Evolutionary conservation across 1,284 basidiomycete species (phyloP).

Genomic region (Pascua sp.): DNA sequence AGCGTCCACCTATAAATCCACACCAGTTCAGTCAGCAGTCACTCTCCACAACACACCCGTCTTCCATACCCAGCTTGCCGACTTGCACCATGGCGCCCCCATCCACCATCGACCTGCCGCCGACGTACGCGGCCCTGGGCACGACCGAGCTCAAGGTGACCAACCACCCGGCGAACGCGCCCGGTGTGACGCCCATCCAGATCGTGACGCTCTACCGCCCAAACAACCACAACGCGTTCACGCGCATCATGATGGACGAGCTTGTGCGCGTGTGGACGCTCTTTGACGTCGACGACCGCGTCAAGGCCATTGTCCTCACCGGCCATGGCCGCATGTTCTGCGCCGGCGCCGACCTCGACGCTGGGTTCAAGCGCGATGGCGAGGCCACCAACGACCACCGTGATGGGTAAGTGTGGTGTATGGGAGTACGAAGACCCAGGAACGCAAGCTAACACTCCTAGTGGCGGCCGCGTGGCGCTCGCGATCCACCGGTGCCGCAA

Average conservation of each 20-base stretch:
- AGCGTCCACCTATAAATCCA: too few species aligned
- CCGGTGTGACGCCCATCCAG: constrained; percentile 58
- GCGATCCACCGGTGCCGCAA: constrained; percentile 19
- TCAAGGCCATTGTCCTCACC: constrained; percentile 16
- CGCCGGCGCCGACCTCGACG: constrained; percentile 18
- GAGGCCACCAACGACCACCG: constrained; percentile 13
- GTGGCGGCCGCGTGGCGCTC: constrained; percentile 14
- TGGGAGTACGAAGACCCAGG: not conserved
- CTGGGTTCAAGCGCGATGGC: constrained; percentile 8
- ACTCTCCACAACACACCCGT: too few species aligned
- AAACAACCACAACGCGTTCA: constrained; percentile 73
- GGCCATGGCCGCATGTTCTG: constrained; percentile 21
- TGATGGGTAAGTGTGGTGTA: constrained; percentile 11
- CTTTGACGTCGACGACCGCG: constrained; percentile 17
- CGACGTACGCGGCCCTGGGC: constrained; percentile 7
- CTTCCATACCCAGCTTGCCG: too few species aligned
- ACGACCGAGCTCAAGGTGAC: constrained; percentile 6
- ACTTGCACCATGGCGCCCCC: too few species aligned
- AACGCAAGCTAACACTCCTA: constrained; percentile 11
- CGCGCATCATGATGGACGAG: constrained; percentile 54
- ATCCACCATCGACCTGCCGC: too few species aligned
- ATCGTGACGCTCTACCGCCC: constrained; percentile 92
- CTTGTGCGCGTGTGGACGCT: constrained; percentile 8
- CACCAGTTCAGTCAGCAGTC: too few species aligned
- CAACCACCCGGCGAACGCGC: constrained; percentile 14